phyloP scores from a whole-genome alignment of 75 land plant genomes.

The Picea sitchensis region DNA sequence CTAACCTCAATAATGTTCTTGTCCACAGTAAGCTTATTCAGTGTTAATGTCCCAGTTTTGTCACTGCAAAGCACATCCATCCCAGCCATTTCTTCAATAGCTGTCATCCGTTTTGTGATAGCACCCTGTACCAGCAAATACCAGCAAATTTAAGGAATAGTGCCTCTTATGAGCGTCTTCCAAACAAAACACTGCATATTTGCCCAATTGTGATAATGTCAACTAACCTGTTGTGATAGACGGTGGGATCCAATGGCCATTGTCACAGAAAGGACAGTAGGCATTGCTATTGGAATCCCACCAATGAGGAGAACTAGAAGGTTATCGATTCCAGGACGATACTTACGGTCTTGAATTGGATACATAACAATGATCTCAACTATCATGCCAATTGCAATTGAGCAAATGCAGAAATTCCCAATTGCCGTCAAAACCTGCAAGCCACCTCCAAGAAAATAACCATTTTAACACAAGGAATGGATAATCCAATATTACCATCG shows the following conservation, averaged over 20 bases:
- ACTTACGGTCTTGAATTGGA: constrained; percentile 69
- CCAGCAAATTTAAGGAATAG: background rate
- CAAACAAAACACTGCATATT: background rate
- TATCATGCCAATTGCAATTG: constrained; percentile 85
- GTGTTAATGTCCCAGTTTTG: constrained; percentile 91
- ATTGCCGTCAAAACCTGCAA: constrained; percentile 84
- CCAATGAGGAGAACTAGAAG: constrained; percentile 89
- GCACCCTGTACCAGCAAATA: constrained; percentile 69
- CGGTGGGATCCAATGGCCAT: constrained; percentile 97
- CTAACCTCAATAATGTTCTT: constrained; percentile 80
- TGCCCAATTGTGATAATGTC: background rate
- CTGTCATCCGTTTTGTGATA: constrained; percentile 97
- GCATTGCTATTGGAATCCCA: constrained; percentile 98
- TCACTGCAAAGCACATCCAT: constrained; percentile 98
- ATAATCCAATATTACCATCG: background rate
- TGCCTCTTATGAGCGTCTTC: background rate
- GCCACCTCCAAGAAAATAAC: background rate
- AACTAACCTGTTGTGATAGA: constrained; percentile 74
- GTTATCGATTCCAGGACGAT: constrained; percentile 89
- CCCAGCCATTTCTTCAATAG: constrained; percentile 99
- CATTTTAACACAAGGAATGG: background rate
- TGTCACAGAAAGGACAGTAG: constrained; percentile 90
- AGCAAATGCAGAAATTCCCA: constrained; percentile 94
- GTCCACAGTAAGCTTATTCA: constrained; percentile 93
- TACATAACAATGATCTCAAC: constrained; percentile 87